Percentiles rank a stretch among this genome's conserved stretches.
phyloP scores from a whole-genome alignment of 768 basidiomycete species.

The Trametes meyenii region DNA sequence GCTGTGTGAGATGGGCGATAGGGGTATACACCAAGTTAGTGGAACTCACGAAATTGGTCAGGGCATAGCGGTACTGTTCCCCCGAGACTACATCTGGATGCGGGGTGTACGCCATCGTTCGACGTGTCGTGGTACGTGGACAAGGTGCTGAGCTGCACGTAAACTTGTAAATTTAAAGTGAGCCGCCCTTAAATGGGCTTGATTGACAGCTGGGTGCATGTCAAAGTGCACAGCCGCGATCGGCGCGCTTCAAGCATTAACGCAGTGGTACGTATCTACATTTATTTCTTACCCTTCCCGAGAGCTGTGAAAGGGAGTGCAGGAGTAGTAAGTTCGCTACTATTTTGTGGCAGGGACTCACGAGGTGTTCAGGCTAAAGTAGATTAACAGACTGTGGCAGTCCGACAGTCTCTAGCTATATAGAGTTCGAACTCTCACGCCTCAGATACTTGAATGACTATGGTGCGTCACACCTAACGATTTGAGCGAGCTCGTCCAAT shows the following conservation, averaged over 20 bases:
- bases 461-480: too few relatives aligned
- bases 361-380: too few relatives aligned
- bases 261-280: too few relatives aligned
- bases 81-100: conserved; percentile 41
- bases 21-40: background rate
- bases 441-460: too few relatives aligned
- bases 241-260: background rate
- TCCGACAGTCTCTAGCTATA: too few relatives aligned
- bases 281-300: too few relatives aligned
- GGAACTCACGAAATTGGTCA: conserved; percentile 67
- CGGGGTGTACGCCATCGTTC: conserved; percentile 15
- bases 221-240: conserved; percentile 3
- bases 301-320: too few relatives aligned
- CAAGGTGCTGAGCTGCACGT: background rate
- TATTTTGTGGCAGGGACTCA: too few relatives aligned
- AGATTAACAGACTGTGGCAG: too few relatives aligned
- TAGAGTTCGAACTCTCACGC: too few relatives aligned
- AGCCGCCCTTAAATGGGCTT: background rate
- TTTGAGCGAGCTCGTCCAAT: too few relatives aligned
- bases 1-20: background rate
- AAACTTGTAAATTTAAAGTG: background rate
- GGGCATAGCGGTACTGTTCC: conserved; percentile 81
- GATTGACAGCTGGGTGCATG: conserved; percentile 9
- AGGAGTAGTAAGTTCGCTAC: too few relatives aligned
- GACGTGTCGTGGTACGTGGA: background rate